Percentiles rank a stretch among this genome's conserved stretches.
phyloP scores from a whole-genome alignment of 1,284 basidiomycete genomes.

The Moesziomyces parantarcticus region DNA sequence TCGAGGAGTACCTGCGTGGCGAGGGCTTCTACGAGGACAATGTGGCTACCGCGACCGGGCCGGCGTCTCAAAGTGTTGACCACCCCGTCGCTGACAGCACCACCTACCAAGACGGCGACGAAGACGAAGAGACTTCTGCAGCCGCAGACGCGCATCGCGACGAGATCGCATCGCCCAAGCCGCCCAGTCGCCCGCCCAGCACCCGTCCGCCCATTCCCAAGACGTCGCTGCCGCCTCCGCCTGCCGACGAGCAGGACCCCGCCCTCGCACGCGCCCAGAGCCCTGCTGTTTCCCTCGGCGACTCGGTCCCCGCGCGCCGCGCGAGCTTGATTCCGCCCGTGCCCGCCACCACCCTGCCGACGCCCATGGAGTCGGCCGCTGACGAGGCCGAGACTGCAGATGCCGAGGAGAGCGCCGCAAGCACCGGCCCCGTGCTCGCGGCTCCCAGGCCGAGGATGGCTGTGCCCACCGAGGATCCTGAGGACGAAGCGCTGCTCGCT shows the following conservation, averaged over 20 bases:
- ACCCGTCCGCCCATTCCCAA: conserved; percentile 53
- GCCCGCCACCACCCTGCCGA: conserved; percentile 13
- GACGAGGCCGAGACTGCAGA: conserved; percentile 6
- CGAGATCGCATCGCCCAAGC: conserved; percentile 23
- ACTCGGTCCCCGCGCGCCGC: conserved; percentile 6
- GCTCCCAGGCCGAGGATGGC: conserved; percentile 52
- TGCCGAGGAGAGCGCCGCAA: conserved; percentile 8
- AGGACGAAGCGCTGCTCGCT: conserved; percentile 48
- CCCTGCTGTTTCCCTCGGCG: conserved; percentile 3
- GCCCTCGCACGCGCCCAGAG: conserved; percentile 19
- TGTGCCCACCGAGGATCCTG: conserved; percentile 48
- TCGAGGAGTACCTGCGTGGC: conserved; percentile 51
- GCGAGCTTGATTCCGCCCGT: conserved; percentile 36
- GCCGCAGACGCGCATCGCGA: conserved; percentile 9
- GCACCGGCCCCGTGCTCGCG: conserved; percentile 38
- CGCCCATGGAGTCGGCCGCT: conserved; percentile 12
- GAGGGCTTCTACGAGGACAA: conserved; percentile 46
- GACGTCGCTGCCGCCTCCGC: conserved; percentile 33
- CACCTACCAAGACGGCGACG: conserved; percentile 4
- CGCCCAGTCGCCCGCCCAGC: conserved; percentile 51
- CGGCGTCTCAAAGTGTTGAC: conserved; percentile 1
- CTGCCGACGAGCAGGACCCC: conserved; percentile 2
- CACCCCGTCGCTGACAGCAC: conserved; percentile 1
- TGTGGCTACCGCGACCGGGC: conserved; percentile 3
- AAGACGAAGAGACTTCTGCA: background rate